Conservation (phyloP, 2,329 filamentous ascomycete genomes). For the Zarea fungicola region DNA sequence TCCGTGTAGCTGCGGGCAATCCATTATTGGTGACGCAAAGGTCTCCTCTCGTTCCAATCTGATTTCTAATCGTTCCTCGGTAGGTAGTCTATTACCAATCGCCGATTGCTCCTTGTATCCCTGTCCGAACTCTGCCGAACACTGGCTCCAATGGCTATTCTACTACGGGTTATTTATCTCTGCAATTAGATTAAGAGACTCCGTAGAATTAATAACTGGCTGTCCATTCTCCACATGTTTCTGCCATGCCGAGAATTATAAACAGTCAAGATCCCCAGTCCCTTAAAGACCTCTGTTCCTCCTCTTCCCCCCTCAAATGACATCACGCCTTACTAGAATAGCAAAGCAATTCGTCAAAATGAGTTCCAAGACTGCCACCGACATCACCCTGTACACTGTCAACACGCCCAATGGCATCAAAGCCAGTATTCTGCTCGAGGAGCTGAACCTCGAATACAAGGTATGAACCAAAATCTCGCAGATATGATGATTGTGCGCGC, state of each 20-base stretch:
- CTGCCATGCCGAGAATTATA: not conserved
- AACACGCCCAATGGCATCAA: conserved; percentile 90
- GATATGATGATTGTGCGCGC: too few species aligned
- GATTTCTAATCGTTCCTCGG: conserved; percentile 11
- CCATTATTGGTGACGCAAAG: not conserved
- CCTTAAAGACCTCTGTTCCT: not conserved
- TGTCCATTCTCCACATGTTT: not conserved
- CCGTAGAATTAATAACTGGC: too few species aligned
- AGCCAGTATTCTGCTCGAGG: conserved; percentile 79
- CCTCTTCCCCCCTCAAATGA: conserved; percentile 17
- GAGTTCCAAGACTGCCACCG: conserved; percentile 51
- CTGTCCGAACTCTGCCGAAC: not conserved
- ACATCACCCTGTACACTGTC: conserved; percentile 77
- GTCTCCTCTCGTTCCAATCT: not conserved
- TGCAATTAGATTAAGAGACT: too few species aligned
- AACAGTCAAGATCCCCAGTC: not conserved
- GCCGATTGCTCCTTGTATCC: not conserved
- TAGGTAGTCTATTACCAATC: conserved; percentile 10
- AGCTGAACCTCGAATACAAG: conserved; percentile 78
- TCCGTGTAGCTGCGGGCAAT: not conserved
- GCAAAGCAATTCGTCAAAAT: conserved; percentile 25
- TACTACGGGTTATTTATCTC: too few species aligned
- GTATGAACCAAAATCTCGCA: too few species aligned
- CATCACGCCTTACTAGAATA: conserved; percentile 22
- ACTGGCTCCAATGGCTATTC: not conserved